Evolutionary conservation across 192 early-diverging fungal species (phyloP).

Genomic region (Backusella mclennaniae): DNA sequence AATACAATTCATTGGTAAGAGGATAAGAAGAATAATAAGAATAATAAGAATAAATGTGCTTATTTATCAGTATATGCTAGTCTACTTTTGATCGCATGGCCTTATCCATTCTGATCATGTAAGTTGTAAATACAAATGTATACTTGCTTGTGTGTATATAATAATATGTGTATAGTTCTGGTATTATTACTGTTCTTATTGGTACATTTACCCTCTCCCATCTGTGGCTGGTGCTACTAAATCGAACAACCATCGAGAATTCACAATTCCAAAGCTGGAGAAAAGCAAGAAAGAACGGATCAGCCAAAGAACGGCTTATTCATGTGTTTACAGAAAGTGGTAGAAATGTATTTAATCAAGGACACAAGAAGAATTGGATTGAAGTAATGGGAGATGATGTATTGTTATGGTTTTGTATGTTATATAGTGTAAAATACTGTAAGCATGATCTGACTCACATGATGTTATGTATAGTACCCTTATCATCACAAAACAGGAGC

Average conservation of each 20-base stretch:
- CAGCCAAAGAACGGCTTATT: conserved; percentile 14
- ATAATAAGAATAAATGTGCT: background rate
- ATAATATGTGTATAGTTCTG: background rate
- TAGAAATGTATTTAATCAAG: conserved; percentile 43
- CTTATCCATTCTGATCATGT: conserved; percentile 26
- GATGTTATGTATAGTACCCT: background rate
- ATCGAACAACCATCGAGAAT: conserved; percentile 30
- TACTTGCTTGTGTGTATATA: background rate
- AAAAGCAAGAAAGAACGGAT: background rate
- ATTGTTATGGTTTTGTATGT: conserved; percentile 54
- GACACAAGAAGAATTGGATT: conserved; percentile 44
- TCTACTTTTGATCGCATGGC: conserved; percentile 31
- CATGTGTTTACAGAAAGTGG: conserved; percentile 28
- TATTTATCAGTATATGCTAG: conserved; percentile 14
- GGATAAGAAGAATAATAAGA: background rate
- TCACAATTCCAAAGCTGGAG: conserved; percentile 13
- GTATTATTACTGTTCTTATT: conserved; percentile 14
- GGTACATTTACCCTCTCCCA: conserved; percentile 25
- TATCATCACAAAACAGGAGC: background rate
- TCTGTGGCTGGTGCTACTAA: conserved; percentile 12
- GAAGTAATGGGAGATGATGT: conserved; percentile 46
- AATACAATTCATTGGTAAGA: conserved; percentile 18
- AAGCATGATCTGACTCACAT: background rate
- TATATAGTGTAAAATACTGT: background rate
- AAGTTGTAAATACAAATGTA: background rate